phyloP scores from a whole-genome alignment of 2,329 filamentous ascomycete genomes.

The Colletotrichum sp. region DNA sequence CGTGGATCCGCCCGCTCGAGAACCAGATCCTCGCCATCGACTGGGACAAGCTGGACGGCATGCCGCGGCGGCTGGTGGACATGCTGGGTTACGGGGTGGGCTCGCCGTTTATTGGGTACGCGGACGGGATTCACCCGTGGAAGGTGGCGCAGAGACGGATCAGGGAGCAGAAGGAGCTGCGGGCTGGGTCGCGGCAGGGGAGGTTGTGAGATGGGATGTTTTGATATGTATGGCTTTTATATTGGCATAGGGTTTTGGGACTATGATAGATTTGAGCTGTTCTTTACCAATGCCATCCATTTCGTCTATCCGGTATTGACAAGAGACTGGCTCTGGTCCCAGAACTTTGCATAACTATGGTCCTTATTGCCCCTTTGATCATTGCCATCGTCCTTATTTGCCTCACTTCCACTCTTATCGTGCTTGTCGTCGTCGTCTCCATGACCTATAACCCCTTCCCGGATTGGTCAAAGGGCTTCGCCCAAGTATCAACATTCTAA shows the following conservation, averaged over 20 bases:
- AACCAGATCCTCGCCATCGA: constrained; percentile 40
- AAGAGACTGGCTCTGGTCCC: too few species aligned
- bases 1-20: constrained; percentile 42
- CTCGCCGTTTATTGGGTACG: constrained; percentile 26
- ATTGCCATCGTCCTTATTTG: too few species aligned
- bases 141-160: constrained; percentile 20
- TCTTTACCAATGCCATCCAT: too few species aligned
- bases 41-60: constrained; percentile 25
- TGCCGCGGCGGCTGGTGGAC: constrained; percentile 26
- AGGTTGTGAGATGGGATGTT: background rate
- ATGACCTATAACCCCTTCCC: too few species aligned
- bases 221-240: rapidly evolving
- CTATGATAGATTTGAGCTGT: too few species aligned
- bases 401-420: too few species aligned
- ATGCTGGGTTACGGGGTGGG: constrained; percentile 29
- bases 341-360: too few species aligned
- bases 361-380: too few species aligned
- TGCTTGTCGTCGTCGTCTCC: too few species aligned
- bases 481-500: rapidly evolving
- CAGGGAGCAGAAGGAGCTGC: constrained; percentile 13
- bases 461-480: rapidly evolving
- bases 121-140: constrained; percentile 25
- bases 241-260: background rate
- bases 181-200: background rate
- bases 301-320: background rate